Evolutionary conservation across 805 yeast genomes (phyloP), one percentile per base, ranked within the genome.

Genomic region (Wickerhamomyces silvicola): DNA sequence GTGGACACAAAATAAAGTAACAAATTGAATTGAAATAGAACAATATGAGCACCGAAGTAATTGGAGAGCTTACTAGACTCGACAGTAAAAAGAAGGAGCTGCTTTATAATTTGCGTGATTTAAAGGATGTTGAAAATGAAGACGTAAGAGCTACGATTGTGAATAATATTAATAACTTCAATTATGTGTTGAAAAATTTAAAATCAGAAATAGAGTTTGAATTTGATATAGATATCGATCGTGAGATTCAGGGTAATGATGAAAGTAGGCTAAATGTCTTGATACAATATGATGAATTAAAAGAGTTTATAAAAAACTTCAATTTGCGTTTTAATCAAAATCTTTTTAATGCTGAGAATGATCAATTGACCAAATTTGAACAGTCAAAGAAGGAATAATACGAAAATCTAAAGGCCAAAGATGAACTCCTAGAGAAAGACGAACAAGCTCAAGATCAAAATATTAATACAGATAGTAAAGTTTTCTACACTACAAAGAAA

Each of bases 401-500:
- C 24, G 19, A 18, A 5, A 4, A 17, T 25, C 29, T 27, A 20
- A 19, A 24, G 2, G 6, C 24, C 6, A 8, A 12, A 21, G 22
- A 23, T n/a, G 30, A 24, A 24, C 12, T 26, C 14, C n/a, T 10
- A 16, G 13, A 23, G 19, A 16, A 18, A 26, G 16, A 25, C 18
- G 16, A 26, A 35, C 7, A 15, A 18, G 14, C 10, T 10, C n/a
- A 3, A 2, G 11, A 30, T 14, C 18, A 14, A 10, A 14, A 20
- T 9, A 27, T 37, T 7, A 28, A 48, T 4, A 39, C 43, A 2
- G 50, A 49, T 34, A 44, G 38, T 6, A 49, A 48, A 21, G 35
- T 51, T 7, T 31, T 49, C 36, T 26, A 38, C 11, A 46, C 56
- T 5, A 51, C 49, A 0, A 49, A 43, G 32, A 44, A 41, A 31